Percentiles rank a stretch among this genome's conserved stretches.
Evolutionary conservation across 148 eudicot species (phyloP).

Genomic region (Diospyros lotus): DNA sequence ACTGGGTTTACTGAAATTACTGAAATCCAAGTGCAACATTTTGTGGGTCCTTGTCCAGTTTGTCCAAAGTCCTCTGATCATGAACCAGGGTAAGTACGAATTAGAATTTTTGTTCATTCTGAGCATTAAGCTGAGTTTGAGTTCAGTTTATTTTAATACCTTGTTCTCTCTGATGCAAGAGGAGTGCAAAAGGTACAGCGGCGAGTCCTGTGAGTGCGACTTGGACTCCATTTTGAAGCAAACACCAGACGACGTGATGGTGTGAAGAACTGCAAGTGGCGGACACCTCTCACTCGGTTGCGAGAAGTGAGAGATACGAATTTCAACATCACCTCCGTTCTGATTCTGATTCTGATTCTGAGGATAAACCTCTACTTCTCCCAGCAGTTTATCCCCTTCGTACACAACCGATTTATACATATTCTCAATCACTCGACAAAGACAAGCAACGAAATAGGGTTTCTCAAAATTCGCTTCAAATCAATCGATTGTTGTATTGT

Average conservation of each 20-base stretch:
- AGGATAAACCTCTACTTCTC: conserved; percentile 71
- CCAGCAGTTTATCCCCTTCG: conserved; percentile 71
- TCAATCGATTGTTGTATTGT: conserved; percentile 8
- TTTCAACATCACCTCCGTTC: conserved; percentile 31
- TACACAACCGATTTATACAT: conserved; percentile 58
- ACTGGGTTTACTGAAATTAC: conserved; percentile 4
- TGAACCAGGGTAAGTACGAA: conserved; percentile 10
- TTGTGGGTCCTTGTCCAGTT: conserved; percentile 8
- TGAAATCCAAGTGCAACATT: neutral
- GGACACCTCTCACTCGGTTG: conserved; percentile 85
- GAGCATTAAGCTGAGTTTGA: neutral
- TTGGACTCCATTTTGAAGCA: conserved; percentile 80
- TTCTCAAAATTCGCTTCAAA: conserved; percentile 11
- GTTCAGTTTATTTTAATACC: conserved; percentile 42
- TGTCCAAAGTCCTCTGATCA: conserved; percentile 13
- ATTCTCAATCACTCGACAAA: conserved; percentile 7
- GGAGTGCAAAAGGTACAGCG: conserved; percentile 67
- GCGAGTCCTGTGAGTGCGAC: conserved; percentile 43
- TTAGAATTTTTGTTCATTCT: neutral
- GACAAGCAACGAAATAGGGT: conserved; percentile 16
- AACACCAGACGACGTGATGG: conserved; percentile 44
- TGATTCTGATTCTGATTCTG: conserved; percentile 30
- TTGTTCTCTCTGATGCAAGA: conserved; percentile 90
- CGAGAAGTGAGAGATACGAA: conserved; percentile 63
- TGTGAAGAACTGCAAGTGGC: conserved; percentile 87